Base-by-base conservation (phyloP, 139 green algal genomes). In the Asterochloris erici region DNA sequence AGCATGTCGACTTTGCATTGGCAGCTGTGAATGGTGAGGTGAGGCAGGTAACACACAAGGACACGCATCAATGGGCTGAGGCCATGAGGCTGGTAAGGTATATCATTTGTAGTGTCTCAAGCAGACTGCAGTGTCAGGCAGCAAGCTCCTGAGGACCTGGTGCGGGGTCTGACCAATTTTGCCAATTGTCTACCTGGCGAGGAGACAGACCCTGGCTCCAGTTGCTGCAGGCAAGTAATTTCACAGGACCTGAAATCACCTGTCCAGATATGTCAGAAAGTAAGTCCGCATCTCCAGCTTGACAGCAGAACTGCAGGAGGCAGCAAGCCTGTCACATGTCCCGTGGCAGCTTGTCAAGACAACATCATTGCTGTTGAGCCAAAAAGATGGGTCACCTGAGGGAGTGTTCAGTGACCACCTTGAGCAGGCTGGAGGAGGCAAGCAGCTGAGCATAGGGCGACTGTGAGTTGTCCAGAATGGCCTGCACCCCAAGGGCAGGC, bases 371-470 rank as follows among this genome's bases (percentile, higher is more conserved):
- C 60, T 24, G 13, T 64, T 54, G 38, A 54, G 38, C 38, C 38
- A 54, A 54, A 54, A 54, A 6, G 23, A 38, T 54, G 21, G 26
- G 78, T 63, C 76, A 95, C 93, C 83, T 92, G 14, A 99, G 84
- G 0, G 86, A 88, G 78, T 98, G 90, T 73, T 99, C 97, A 17
- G 95, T 98, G 13, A 98, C 88, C 61, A 99, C 85, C 83, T 97
- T 97, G 15, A 99, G 88, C 54, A 99, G 86, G 79, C 88, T 96
- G 27, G 92, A 94, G 15, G 91, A 89, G 9, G 96, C 96, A 77
- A 99, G 86, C 26, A 98, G 85, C 83, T 99, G 96, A 10, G 97
- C 97, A 88, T 99, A 99, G 0, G 96, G 91, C 0, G 92, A 98
- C 12, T 83, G 76, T 21, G 92, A 96, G 81, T 90, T 95, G 88